Evolutionary conservation across 805 yeast species (phyloP).

Genomic region (Metschnikowia peoriensis): DNA sequence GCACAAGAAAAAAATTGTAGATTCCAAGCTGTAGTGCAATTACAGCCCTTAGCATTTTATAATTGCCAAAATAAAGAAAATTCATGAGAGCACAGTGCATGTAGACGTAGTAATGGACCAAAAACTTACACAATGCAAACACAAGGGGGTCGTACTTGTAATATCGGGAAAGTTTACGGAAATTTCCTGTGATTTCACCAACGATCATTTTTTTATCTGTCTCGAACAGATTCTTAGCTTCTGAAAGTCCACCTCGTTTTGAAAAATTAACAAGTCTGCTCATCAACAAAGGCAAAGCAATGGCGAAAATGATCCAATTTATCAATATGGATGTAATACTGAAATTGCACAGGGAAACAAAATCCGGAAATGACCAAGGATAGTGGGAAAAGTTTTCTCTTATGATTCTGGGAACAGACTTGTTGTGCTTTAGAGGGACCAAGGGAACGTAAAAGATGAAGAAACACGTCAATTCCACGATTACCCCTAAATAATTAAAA

Average conservation of each 20-base stretch:
- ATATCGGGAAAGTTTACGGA: not conserved
- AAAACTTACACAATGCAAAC: not conserved
- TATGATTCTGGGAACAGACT: not conserved
- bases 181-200: not conserved
- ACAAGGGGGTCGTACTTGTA: not conserved
- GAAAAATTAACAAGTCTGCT: not conserved
- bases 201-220: not conserved
- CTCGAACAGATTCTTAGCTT: not conserved
- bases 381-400: not conserved
- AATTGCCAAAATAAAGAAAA: not conserved
- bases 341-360: not conserved
- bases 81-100: not conserved
- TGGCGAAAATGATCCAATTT: not conserved
- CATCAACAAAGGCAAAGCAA: not conserved
- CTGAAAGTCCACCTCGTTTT: not conserved
- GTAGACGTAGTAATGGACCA: not conserved
- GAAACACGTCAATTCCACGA: not conserved
- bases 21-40: not conserved
- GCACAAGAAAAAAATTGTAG: not conserved
- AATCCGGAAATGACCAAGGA: not conserved
- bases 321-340: not conserved
- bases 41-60: not conserved
- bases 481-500: not conserved
- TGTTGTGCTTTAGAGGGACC: not conserved
- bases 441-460: not conserved